Percentiles rank a stretch among this genome's conserved stretches.
These are phyloP conservation scores for Syzygium grande DNA, from an alignment of 345 rosid genomes.

Conservation along the genomic window DNA sequence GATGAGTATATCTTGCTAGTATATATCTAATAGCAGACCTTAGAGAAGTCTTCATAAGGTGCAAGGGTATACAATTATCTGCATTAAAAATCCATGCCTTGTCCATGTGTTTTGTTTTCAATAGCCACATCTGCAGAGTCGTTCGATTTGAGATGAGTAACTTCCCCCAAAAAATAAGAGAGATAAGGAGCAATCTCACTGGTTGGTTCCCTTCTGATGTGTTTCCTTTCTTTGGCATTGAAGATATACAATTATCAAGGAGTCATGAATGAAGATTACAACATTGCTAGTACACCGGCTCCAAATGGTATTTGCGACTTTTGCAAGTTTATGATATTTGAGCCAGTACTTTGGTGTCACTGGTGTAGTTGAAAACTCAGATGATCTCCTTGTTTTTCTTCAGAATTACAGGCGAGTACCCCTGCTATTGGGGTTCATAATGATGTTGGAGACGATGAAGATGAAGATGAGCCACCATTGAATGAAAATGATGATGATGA, in stretches of 20 bases:
- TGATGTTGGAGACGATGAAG: slow-evolving; percentile 52
- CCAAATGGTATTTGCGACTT: slow-evolving; percentile 45
- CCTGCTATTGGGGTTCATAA: slow-evolving; percentile 37
- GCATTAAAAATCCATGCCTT: neutral
- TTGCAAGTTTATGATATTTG: neutral
- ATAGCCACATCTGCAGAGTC: neutral
- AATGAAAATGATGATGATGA: slow-evolving; percentile 87
- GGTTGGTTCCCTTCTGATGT: neutral
- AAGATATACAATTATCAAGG: slow-evolving; percentile 97
- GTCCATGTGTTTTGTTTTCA: neutral
- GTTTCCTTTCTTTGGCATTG: slow-evolving; percentile 2
- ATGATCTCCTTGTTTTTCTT: neutral
- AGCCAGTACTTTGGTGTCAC: neutral
- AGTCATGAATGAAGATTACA: slow-evolving; percentile 73
- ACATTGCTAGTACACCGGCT: slow-evolving; percentile 84
- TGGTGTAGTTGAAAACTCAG: neutral
- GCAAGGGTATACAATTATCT: neutral
- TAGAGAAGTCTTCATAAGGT: neutral
- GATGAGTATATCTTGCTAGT: neutral
- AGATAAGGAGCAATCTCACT: neutral
- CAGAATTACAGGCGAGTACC: slow-evolving; percentile 75
- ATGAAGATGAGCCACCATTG: slow-evolving; percentile 73
- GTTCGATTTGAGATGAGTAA: neutral
- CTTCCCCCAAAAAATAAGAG: neutral
- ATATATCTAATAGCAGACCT: neutral